Base-by-base conservation (phyloP, 805 yeast species). In the Hyphopichia homilentoma region DNA sequence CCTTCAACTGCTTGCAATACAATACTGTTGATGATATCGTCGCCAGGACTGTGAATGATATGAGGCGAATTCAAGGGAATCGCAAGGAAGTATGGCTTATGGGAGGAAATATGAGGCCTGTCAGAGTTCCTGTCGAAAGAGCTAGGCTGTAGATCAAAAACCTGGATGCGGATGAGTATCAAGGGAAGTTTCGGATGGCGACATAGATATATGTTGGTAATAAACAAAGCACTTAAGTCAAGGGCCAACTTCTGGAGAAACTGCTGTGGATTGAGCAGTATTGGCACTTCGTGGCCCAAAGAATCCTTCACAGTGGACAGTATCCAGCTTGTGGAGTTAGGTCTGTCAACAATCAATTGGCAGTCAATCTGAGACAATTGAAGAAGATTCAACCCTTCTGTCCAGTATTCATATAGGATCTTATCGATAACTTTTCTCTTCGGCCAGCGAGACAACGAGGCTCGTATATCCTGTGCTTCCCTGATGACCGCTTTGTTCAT, bases 341-440 rank as follows among this genome's bases (percentile, higher is more conserved):
- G 79, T 36, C 73, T 69, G 44, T 80, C 83, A 2, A 83, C 73
- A 27, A 83, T 60, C 27, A 72, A 47, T 43, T 80, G 84, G 33
- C 81, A 74, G 43, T 84, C 93, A 4, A 83, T 57, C 38, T 82
- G 87, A 0, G 93, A 80, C 25, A 79, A 48, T 48, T 84, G 94
- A 12, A 78, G 61, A 1, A 80, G 56, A 42, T 79, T 81, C 26
- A 81, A 50, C 0, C 87, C 87, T 5, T 54, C 44, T 2, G 69
- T 57, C 73, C 84, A 81, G 42, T 61, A 70, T 9, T 72, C 70
- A 24, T 53, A 63, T 6, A 75, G 38, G n/a, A 77, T 58, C 21
- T 54, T 49, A 36, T 77, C 77, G 4, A 77, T 57, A 6, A 65
- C 38, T 23, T 50, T 44, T 21, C 54, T 38, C 36, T 65, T 65